These are phyloP conservation scores for Pseudonectria foliicola DNA, from an alignment of 2,329 filamentous ascomycete genomes.

Conservation along the genomic window DNA sequence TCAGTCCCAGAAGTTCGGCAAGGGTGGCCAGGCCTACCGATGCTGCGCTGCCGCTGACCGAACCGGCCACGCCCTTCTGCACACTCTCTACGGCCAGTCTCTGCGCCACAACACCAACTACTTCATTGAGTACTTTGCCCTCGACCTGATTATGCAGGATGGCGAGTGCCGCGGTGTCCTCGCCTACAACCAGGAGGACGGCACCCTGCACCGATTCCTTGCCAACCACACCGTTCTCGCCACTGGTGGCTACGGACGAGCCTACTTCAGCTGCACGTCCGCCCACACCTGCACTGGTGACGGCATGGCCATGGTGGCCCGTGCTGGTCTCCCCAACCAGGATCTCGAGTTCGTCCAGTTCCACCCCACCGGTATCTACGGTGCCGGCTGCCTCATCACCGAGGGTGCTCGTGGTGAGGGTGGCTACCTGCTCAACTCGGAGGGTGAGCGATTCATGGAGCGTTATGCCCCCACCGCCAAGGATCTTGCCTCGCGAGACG, in stretches of 20 bases:
- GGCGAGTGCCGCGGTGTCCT: slow-evolving; percentile 94
- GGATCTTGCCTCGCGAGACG: slow-evolving; percentile 93
- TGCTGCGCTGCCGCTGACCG: slow-evolving; percentile 94
- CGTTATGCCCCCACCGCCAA: slow-evolving; percentile 96
- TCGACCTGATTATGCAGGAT: slow-evolving; percentile 96
- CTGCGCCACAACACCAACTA: slow-evolving; percentile 98
- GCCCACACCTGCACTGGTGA: slow-evolving; percentile 98
- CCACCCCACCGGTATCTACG: slow-evolving; percentile 98
- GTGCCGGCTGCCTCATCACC: slow-evolving; percentile 94
- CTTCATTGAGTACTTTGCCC: slow-evolving; percentile 98
- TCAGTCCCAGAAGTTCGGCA: slow-evolving; percentile 89
- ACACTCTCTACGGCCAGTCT: slow-evolving; percentile 97
- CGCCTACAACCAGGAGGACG: slow-evolving; percentile 98
- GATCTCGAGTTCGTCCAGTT: slow-evolving; percentile 99
- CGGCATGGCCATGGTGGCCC: slow-evolving; percentile 98
- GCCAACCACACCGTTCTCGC: slow-evolving; percentile 95
- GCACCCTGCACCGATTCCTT: slow-evolving; percentile 93
- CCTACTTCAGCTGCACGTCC: slow-evolving; percentile 97
- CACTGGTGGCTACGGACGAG: slow-evolving; percentile 93
- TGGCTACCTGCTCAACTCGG: slow-evolving; percentile 93
- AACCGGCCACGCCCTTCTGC: slow-evolving; percentile 93
- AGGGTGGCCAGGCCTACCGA: slow-evolving; percentile 96
- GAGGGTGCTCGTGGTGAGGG: slow-evolving; percentile 97
- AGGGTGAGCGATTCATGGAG: slow-evolving; percentile 99
- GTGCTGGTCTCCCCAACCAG: slow-evolving; percentile 95